Evolutionary conservation across 495 filamentous ascomycete genomes (phyloP), one percentile per base, ranked within the genome.

Genomic region (Daldinia concentrica): DNA sequence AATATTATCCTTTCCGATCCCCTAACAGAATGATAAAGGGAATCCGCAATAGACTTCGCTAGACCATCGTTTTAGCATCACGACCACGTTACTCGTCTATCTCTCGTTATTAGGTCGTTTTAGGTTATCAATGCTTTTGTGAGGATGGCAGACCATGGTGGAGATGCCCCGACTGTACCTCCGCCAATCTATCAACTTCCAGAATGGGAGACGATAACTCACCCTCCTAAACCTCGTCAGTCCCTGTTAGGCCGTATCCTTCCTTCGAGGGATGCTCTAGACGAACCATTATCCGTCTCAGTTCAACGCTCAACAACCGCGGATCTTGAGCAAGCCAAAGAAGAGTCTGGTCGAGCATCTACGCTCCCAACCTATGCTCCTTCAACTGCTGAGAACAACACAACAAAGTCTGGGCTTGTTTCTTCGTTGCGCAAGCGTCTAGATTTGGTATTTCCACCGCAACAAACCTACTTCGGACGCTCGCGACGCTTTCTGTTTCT

Each of bases 391-490:
- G 43, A 56, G 45, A 30, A n/a, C 27, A 45, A 11, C 14, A 26
- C 66, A 14, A 9, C 34, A 36, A 54, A 66, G 27, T 51, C 57
- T 30, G 56, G 39, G 1, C 30, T 61, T 19, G 63, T 62, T 30
- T 57, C 64, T 56, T 60, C 66, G 56, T 57, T 72, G 11, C 67
- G 66, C 29, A 68, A 32, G 37, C 71, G 72, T 45, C 74, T 83
- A 19, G 75, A 84, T 60, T 60, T 60, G 26, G 36, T 76, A 45
- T 57, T 84, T 6, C 80, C 83, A 14, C 80, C 81, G 1, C 74
- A 82, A 34, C 77, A 74, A 43, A 76, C 69, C n/a, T 85, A 82
- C 68, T 64, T 81, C 48, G 80, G 83, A 22, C 78, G 79, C 30
- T 73, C 78, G 29, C 78, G 84, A 36, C 77, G 76, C 22, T 76